A percentile compares a stretch with the other conserved stretches of the same genome.
Evolutionary conservation across 1,284 basidiomycete species (phyloP).

Genomic region (Athelia sp.): DNA sequence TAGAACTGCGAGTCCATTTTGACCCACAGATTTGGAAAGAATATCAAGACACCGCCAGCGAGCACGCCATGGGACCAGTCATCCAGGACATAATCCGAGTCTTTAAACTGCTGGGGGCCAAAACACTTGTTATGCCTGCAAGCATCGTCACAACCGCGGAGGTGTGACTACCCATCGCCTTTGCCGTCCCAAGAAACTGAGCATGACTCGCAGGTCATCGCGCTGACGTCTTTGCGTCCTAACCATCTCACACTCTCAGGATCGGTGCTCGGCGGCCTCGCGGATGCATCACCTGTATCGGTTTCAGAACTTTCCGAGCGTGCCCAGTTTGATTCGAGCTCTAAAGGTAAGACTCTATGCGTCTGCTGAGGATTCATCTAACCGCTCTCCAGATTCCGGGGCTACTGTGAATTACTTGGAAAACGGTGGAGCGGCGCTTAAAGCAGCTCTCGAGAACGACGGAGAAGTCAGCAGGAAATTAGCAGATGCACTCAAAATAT

Average conservation of each 20-base stretch:
- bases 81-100: slow-evolving; percentile 33
- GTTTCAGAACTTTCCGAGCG: slow-evolving; percentile 7
- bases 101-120: slow-evolving; percentile 31
- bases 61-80: slow-evolving; percentile 38
- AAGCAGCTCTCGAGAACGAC: slow-evolving; percentile 29
- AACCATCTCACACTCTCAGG: slow-evolving; percentile 44
- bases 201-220: slow-evolving; percentile 29
- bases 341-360: not conserved
- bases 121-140: slow-evolving; percentile 46
- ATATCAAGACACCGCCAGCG: slow-evolving; percentile 31
- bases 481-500: slow-evolving; percentile 37
- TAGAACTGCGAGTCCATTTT: slow-evolving; percentile 46
- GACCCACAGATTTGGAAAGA: slow-evolving; percentile 35
- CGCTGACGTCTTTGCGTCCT: slow-evolving; percentile 35
- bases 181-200: too few species aligned
- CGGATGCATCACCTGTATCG: slow-evolving; percentile 20
- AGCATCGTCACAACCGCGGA: slow-evolving; percentile 41
- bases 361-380: not conserved
- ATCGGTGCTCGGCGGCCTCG: slow-evolving; percentile 37
- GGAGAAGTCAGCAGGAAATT: slow-evolving; percentile 36
- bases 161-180: slow-evolving; percentile 16
- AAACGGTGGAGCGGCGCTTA: slow-evolving; percentile 26
- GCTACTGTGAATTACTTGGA: slow-evolving; percentile 29
- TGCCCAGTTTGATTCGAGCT: not conserved
- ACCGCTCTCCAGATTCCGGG: slow-evolving; percentile 3